Conservation (phyloP, 2,329 filamentous ascomycete species). For the Didymosphaeria variabile region DNA sequence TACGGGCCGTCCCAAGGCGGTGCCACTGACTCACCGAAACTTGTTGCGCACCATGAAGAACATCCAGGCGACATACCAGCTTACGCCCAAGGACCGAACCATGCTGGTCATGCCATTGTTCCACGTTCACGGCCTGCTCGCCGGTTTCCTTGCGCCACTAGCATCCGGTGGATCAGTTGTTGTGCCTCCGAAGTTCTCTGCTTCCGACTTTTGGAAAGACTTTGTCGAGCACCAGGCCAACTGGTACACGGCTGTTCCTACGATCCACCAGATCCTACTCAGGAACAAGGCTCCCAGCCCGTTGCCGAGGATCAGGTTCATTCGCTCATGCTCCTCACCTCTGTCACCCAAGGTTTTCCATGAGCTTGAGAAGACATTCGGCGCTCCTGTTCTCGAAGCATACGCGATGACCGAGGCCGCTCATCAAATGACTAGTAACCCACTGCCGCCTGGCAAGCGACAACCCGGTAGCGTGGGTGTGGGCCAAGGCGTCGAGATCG, state of each 20-base stretch:
- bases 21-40: constrained; percentile 83
- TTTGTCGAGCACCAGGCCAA: constrained; percentile 79
- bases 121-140: constrained; percentile 88
- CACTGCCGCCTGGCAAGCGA: constrained; percentile 70
- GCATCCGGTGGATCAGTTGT: constrained; percentile 80
- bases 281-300: constrained; percentile 74
- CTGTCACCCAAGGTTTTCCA: constrained; percentile 83
- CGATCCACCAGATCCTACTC: constrained; percentile 88
- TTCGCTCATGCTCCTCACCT: constrained; percentile 86
- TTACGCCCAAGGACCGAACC: constrained; percentile 76
- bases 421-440: constrained; percentile 81
- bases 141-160: constrained; percentile 81
- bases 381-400: constrained; percentile 84
- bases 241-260: constrained; percentile 94
- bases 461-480: constrained; percentile 84
- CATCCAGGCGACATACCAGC: constrained; percentile 78
- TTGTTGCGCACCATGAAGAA: constrained; percentile 85
- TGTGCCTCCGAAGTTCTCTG: constrained; percentile 81
- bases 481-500: constrained; percentile 83
- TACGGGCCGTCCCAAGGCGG: constrained; percentile 83
- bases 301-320: constrained; percentile 80
- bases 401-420: constrained; percentile 94
- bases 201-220: constrained; percentile 82
- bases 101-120: constrained; percentile 92
- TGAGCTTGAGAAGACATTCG: constrained; percentile 77